Evolutionary conservation across 345 rosid genomes (phyloP).

Genomic region (Ceriops decandra): DNA sequence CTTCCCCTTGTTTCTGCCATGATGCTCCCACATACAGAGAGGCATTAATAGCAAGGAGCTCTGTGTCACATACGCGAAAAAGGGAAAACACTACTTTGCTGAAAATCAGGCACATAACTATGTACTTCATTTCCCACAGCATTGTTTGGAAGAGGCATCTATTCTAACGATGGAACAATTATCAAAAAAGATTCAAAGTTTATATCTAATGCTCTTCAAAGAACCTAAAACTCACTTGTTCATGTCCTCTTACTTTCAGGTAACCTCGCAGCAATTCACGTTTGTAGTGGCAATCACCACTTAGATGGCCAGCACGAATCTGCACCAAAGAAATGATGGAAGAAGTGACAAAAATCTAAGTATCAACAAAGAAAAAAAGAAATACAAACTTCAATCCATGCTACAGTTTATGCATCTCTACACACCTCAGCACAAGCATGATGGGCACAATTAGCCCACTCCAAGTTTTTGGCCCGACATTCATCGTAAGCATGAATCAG

Average conservation of each 20-base stretch:
- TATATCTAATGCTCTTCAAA: background rate
- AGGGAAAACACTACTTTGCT: too few species aligned
- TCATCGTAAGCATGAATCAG: constrained; percentile 89
- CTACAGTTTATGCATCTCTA: constrained; percentile 2
- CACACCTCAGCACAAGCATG: constrained; percentile 96
- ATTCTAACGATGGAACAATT: too few species aligned
- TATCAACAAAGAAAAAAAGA: background rate
- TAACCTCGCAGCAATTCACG: constrained; percentile 73
- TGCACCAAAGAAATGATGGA: constrained; percentile 18
- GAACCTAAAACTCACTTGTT: constrained; percentile 53
- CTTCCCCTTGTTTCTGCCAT: background rate
- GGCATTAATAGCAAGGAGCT: background rate
- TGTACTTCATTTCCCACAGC: too few species aligned
- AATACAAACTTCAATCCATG: background rate
- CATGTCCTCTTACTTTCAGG: constrained; percentile 79
- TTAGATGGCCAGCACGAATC: constrained; percentile 91
- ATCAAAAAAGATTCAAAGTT: background rate
- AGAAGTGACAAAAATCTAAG: background rate
- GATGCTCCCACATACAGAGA: background rate
- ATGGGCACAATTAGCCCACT: constrained; percentile 87
- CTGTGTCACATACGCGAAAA: background rate
- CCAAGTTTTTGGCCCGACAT: constrained; percentile 79
- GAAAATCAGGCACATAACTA: too few species aligned
- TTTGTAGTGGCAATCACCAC: constrained; percentile 93
- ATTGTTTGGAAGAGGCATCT: too few species aligned